Conservation (phyloP, 108 stramenopile genomes). For the Cyclotella kingstonii region DNA sequence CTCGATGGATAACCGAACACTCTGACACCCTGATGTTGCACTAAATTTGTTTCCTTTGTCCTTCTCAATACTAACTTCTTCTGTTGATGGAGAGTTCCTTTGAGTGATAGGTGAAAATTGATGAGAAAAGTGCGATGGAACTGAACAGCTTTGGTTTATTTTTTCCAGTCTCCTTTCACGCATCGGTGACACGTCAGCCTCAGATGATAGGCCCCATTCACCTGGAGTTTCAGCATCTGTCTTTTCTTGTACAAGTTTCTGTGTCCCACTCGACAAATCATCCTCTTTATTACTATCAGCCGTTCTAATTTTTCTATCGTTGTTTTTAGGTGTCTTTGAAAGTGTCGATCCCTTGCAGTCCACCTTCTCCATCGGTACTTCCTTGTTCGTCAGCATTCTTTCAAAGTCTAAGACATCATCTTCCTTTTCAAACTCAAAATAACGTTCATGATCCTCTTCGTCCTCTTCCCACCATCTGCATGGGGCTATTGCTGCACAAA, state of each 20-base stretch:
- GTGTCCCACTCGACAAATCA: too few relatives aligned
- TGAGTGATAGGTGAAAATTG: conserved; percentile 11
- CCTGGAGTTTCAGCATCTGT: not conserved
- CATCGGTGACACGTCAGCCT: too few relatives aligned
- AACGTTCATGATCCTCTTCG: not conserved
- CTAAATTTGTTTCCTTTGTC: too few relatives aligned
- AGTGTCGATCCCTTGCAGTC: too few relatives aligned
- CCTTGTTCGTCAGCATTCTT: not conserved
- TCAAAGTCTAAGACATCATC: conserved; percentile 27
- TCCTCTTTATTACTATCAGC: not conserved
- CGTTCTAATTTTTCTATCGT: conserved; percentile 4
- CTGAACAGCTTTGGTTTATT: conserved; percentile 1
- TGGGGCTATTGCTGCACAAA: conserved; percentile 18
- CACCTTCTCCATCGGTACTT: not conserved
- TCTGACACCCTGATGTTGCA: not conserved
- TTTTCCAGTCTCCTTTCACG: too few relatives aligned
- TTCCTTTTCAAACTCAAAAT: conserved; percentile 5
- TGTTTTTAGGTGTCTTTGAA: too few relatives aligned
- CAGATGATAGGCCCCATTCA: too few relatives aligned
- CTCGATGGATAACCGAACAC: too few relatives aligned
- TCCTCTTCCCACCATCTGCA: conserved; percentile 33
- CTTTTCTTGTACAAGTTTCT: too few relatives aligned
- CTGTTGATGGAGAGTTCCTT: conserved; percentile 3
- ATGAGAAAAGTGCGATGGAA: conserved; percentile 3
- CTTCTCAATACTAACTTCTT: not conserved